Evolutionary conservation across 306 rosid species (phyloP), one percentile per base, ranked within the genome.

Genomic region (Pueraria montana): DNA sequence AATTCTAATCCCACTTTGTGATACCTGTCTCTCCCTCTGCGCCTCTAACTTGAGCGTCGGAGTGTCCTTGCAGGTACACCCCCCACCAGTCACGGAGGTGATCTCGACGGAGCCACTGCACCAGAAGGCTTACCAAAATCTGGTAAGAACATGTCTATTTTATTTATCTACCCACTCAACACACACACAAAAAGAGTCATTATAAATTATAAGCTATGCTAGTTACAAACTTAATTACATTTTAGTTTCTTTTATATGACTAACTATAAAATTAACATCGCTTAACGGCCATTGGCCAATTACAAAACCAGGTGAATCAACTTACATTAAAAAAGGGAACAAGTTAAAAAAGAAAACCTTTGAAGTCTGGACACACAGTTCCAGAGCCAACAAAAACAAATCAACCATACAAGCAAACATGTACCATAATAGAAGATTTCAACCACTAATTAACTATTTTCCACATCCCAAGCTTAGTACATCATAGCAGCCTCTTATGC

Each of bases 401-500:
- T 56, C 82, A 59, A 83, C 46, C 83, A 75, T 49, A 79, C 83
- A 83, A 79, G 63, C 84, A 84, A 66, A 72, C 77, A 73, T 53
- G 77, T 66, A 83, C 68, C 55, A 65, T 46, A 61, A 46, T 27
- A 79, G 52, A 0, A 27, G 18, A 53, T 80, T 65, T 59, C 75
- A 78, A 68, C 38, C 45, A 66, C 63, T 38, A 18, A 16, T 64
- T 14, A 64, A 40, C 70, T 38, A 78, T 64, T 84, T 84, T 83
- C 58, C 75, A 77, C 62, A 34, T 48, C 64, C 74, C 89, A 75
- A 79, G n/a, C 67, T 63, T 43, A 83, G 73, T 62, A 70, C 64
- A 14, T 69, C 10, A 17, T 70, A 80, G 50, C 80, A 76, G 6
- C 36, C 17, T 52, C 72, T 40, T 68, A 18, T 68, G 34, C 69